Evolutionary conservation across 805 yeast species (phyloP).

Genomic region (Zygosaccharomyces bisporus): DNA sequence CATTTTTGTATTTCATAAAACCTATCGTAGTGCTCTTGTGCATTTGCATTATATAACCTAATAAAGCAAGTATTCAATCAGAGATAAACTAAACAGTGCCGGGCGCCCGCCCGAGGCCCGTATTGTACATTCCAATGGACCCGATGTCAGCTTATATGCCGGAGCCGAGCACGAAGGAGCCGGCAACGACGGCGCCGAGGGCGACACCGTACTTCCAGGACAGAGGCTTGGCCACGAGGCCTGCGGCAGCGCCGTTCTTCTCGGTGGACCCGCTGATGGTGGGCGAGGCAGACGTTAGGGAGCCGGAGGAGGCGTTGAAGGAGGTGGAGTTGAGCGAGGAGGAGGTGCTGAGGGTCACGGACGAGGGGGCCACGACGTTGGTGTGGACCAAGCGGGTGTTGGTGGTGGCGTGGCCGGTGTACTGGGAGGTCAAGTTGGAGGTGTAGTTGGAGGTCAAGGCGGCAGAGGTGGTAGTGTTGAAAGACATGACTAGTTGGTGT

Average conservation of each 20-base stretch:
- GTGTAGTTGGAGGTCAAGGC: neutral
- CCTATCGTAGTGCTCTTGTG: no score
- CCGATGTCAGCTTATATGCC: conserved; percentile 8
- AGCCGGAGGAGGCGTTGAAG: conserved; percentile 12
- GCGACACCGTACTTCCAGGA: conserved; percentile 42
- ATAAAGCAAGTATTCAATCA: neutral
- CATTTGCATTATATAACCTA: no score
- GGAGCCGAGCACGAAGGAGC: conserved; percentile 38
- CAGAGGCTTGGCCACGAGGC: conserved; percentile 36
- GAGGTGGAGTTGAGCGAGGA: no score
- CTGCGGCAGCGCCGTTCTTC: conserved; percentile 31
- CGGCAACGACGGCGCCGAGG: conserved; percentile 39
- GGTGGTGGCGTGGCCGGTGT: conserved; percentile 1
- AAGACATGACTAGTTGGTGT: neutral
- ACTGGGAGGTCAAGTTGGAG: conserved; percentile 3
- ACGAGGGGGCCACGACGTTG: conserved; percentile 10
- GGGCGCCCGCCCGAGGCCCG: neutral
- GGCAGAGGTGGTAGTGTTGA: conserved; percentile 3
- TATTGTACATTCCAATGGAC: neutral
- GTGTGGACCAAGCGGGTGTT: conserved; percentile 4
- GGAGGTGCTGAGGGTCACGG: conserved; percentile 13
- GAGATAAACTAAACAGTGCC: neutral
- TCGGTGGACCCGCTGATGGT: conserved; percentile 15
- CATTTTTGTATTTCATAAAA: no score
- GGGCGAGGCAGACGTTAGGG: conserved; percentile 17